Base-by-base conservation (phyloP, 2,329 filamentous ascomycete species). In the Zasmidium cellare region DNA sequence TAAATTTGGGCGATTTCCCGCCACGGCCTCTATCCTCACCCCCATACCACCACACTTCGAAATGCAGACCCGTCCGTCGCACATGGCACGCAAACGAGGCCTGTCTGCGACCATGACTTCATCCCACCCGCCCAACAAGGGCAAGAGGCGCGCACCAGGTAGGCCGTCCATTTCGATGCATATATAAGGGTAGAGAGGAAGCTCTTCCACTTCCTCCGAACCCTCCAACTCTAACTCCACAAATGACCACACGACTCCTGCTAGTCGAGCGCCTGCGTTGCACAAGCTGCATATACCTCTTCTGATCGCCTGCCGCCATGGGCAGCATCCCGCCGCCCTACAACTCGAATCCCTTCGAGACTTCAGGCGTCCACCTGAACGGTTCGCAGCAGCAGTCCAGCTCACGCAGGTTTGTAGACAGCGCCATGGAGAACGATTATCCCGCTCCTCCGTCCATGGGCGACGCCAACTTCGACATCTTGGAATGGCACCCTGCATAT, bases 401-500 rank as follows among this genome's bases (percentile, higher is more conserved):
- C 46, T 51, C 41, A 41, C 46, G 25, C 35, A 50, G 53, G 46
- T 56, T 44, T 44, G 46, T 56, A 45, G 57, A 61, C 51, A 57
- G 54, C 25, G 58, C 54, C 56, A 65, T 65, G 62, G 60, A 61
- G 19, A 46, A 46, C 28, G 44, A 56, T 6, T 57, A 51, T 11
- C 55, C 58, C 14, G 23, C 52, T 14, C 31, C 61, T 51, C n/a
- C 58, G 41, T 64, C 66, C 23, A 65, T 75, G 59, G 69, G 74
- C 57, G 76, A 78, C 58, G 74, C 78, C 55, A 77, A 80, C 61
- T 86, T 92, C 75, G 89, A 93, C 74, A 89, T 97, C 63, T 88
- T 97, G 72, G 89, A 92, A 60, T 97, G 94, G 94, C 90, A 96
- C 73, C 90, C 91, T 9, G 88, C 89, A 59, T 96, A 96, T 74